Percentiles rank a stretch among this genome's conserved stretches.
These are phyloP conservation scores for Ogataea minuta DNA, from an alignment of 805 yeast genomes.

Conservation along the genomic window DNA sequence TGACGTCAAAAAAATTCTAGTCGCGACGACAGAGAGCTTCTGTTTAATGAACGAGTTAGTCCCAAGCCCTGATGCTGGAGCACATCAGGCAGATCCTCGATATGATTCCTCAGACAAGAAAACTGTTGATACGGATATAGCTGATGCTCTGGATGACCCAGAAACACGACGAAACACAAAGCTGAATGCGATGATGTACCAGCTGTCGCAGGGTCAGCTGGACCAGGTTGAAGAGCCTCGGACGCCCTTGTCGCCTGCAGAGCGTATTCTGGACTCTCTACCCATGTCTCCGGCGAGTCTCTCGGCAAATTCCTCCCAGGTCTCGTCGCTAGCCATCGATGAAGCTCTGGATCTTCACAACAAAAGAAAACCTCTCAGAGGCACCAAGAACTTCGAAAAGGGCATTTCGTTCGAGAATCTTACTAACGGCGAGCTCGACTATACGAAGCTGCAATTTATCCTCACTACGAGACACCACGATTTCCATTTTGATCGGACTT, in stretches of 20 bases:
- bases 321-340: slow-evolving; percentile 5
- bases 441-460: slow-evolving; percentile 35
- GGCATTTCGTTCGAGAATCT: slow-evolving; percentile 44
- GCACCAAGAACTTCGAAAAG: slow-evolving; percentile 24
- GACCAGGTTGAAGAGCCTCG: slow-evolving; percentile 12
- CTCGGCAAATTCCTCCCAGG: slow-evolving; percentile 1
- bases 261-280: slow-evolving; percentile 22
- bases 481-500: slow-evolving; percentile 35
- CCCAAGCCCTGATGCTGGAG: background rate
- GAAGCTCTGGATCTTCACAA: background rate
- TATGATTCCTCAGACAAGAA: background rate
- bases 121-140: slow-evolving; percentile 3
- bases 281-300: slow-evolving; percentile 9
- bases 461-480: slow-evolving; percentile 38
- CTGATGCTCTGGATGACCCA: slow-evolving; percentile 16
- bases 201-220: slow-evolving; percentile 21
- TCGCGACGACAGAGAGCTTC: slow-evolving; percentile 4
- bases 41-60: slow-evolving; percentile 4
- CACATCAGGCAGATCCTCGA: background rate
- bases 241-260: slow-evolving; percentile 7
- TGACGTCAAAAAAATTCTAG: background rate
- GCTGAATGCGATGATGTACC: slow-evolving; percentile 30
- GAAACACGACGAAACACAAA: slow-evolving; percentile 32
- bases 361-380: slow-evolving; percentile 11
- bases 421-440: slow-evolving; percentile 32